phyloP scores from a whole-genome alignment of 1,284 basidiomycete species.

The Meira nashicola region DNA sequence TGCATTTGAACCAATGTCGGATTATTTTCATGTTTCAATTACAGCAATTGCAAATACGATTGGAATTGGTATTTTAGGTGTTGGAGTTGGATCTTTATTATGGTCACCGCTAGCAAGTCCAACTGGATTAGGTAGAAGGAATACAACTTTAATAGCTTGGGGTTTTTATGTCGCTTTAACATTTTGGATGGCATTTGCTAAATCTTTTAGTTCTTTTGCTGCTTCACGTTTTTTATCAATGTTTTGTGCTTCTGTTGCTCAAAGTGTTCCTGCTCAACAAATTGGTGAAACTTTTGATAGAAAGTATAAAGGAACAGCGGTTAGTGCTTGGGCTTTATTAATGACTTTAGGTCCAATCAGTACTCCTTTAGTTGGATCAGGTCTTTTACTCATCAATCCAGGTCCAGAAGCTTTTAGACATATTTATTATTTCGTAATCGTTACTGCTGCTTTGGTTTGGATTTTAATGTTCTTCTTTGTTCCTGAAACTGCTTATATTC shows the following conservation, averaged over 20 bases:
- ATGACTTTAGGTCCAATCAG: not conserved
- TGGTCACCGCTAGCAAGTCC: not conserved
- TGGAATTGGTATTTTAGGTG: not conserved
- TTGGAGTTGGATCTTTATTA: not conserved
- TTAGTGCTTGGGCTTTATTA: not conserved
- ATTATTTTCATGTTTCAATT: not conserved
- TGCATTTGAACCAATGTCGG: not conserved
- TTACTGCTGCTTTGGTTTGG: not conserved
- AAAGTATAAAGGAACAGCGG: not conserved
- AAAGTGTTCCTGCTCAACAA: not conserved
- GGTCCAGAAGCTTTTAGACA: not conserved
- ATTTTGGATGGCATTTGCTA: not conserved
- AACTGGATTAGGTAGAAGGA: not conserved
- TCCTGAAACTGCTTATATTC: not conserved
- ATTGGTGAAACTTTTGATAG: not conserved
- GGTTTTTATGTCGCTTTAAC: not conserved
- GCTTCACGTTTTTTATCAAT: not conserved
- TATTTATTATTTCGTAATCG: not conserved
- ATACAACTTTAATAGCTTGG: not conserved
- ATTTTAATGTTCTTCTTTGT: not conserved
- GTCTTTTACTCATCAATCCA: not conserved
- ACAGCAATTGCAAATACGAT: not conserved
- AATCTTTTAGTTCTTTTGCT: not conserved
- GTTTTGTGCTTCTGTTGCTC: not conserved
- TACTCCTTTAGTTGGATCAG: not conserved